phyloP scores from a whole-genome alignment of 129 eudicot genomes.

The Tagetes patula region DNA sequence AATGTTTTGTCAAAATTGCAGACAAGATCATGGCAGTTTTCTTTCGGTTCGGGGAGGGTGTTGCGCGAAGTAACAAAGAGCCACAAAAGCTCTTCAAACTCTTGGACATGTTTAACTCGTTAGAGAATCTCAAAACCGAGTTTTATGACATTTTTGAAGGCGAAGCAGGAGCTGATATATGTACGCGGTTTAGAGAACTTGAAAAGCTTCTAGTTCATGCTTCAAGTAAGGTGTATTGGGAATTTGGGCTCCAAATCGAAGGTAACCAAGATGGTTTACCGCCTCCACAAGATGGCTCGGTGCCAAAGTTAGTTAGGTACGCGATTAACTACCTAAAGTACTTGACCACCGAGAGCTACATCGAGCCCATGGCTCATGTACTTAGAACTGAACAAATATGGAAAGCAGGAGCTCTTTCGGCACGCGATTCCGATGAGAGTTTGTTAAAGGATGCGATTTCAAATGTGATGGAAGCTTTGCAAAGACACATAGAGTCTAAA shows the following conservation, averaged over 20 bases:
- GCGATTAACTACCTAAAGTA: conserved; percentile 71
- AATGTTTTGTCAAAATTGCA: conserved; percentile 69
- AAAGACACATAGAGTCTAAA: conserved; percentile 57
- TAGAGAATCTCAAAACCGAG: conserved; percentile 54
- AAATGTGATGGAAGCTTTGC: conserved; percentile 70
- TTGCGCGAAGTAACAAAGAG: conserved; percentile 76
- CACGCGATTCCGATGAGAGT: conserved; percentile 47
- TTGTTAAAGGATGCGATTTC: conserved; percentile 58
- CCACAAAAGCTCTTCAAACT: conserved; percentile 84
- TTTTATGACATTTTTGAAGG: conserved; percentile 62
- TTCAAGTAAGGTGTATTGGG: conserved; percentile 71
- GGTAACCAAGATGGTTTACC: conserved; percentile 71
- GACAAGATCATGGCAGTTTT: conserved; percentile 93
- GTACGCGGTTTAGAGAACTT: conserved; percentile 60
- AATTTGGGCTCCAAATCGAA: conserved; percentile 77
- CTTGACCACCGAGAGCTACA: conserved; percentile 49
- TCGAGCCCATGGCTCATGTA: conserved; percentile 60
- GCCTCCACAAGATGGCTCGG: conserved; percentile 75
- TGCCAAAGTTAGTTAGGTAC: conserved; percentile 68
- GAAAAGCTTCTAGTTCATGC: conserved; percentile 74
- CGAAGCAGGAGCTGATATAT: conserved; percentile 69
- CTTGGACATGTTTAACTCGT: conserved; percentile 72
- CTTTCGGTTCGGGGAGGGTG: conserved; percentile 83
- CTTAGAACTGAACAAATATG: conserved; percentile 67
- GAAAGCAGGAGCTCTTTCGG: conserved; percentile 53